Conservation (phyloP, 2,329 filamentous ascomycete genomes). For the Mycogone perniciosa region DNA sequence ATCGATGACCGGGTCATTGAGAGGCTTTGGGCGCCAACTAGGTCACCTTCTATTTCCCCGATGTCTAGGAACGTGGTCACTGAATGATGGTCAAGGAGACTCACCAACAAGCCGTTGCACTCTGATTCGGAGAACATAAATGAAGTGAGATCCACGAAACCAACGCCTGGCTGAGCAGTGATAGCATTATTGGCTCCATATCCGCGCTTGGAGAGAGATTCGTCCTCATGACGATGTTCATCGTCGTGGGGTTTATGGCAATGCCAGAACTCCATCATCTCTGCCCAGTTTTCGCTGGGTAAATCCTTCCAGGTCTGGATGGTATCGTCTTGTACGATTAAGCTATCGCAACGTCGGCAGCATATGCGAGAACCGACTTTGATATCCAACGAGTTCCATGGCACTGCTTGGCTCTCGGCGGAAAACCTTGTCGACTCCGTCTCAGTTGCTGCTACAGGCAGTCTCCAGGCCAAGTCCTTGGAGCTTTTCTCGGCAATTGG, state of each 20-base stretch:
- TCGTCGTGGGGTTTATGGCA: slow-evolving; percentile 83
- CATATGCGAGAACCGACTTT: slow-evolving; percentile 32
- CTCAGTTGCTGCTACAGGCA: slow-evolving; percentile 35
- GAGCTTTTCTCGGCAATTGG: slow-evolving; percentile 30
- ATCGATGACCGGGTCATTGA: slow-evolving; percentile 59
- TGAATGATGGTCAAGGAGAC: slow-evolving; percentile 15
- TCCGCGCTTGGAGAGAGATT: slow-evolving; percentile 57
- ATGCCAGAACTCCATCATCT: slow-evolving; percentile 99
- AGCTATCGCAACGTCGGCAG: slow-evolving; percentile 35
- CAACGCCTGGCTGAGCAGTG: slow-evolving; percentile 56
- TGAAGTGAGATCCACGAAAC: slow-evolving; percentile 74
- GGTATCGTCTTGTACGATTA: slow-evolving; percentile 31
- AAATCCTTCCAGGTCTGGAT: slow-evolving; percentile 76
- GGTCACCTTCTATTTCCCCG: slow-evolving; percentile 57
- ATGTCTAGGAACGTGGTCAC: background rate
- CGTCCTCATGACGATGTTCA: slow-evolving; percentile 38
- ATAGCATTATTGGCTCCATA: slow-evolving; percentile 80
- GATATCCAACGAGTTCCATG: slow-evolving; percentile 53
- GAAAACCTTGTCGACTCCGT: slow-evolving; percentile 21
- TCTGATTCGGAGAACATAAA: slow-evolving; percentile 66
- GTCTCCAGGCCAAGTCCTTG: slow-evolving; percentile 45
- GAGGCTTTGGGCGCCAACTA: slow-evolving; percentile 36
- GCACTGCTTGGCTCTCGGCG: slow-evolving; percentile 35
- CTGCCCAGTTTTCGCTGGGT: slow-evolving; percentile 95
- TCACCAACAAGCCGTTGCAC: slow-evolving; percentile 43